A percentile compares a stretch with the other conserved stretches of the same genome.
These are phyloP conservation scores for Candida gigantensis DNA, from an alignment of 1,139 yeast species.

Conservation along the genomic window DNA sequence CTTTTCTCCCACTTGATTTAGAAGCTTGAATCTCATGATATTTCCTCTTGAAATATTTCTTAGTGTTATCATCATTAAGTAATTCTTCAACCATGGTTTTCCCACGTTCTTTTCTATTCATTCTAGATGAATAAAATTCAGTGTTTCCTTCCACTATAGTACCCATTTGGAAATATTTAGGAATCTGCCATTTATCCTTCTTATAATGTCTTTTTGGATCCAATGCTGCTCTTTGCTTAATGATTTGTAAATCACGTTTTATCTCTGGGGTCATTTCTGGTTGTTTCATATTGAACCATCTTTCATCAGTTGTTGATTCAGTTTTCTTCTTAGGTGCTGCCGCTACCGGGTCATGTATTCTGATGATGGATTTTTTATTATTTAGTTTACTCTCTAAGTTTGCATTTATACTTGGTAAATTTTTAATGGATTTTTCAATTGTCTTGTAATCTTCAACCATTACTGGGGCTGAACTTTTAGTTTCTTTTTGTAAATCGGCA, in stretches of 20 bases:
- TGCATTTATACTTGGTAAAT: slow-evolving; percentile 40
- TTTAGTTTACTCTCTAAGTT: slow-evolving; percentile 26
- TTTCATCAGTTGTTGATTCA: slow-evolving; percentile 45
- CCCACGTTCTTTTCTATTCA: slow-evolving; percentile 73
- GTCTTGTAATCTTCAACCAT: slow-evolving; percentile 24
- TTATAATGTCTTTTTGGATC: slow-evolving; percentile 96
- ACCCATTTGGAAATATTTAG: slow-evolving; percentile 86
- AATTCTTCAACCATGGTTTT: slow-evolving; percentile 80
- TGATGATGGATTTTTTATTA: slow-evolving; percentile 29
- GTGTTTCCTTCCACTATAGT: slow-evolving; percentile 81
- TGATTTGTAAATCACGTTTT: slow-evolving; percentile 74
- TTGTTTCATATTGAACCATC: slow-evolving; percentile 85
- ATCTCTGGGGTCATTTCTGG: slow-evolving; percentile 74
- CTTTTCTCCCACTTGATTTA: slow-evolving; percentile 76
- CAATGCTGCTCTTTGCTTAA: slow-evolving; percentile 84
- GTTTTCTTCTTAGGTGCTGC: slow-evolving; percentile 19
- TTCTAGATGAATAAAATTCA: slow-evolving; percentile 73
- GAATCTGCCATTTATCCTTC: slow-evolving; percentile 78
- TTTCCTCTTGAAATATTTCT: slow-evolving; percentile 80
- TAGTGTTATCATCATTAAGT: slow-evolving; percentile 68
- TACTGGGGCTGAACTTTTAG: slow-evolving; percentile 11
- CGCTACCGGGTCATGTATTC: slow-evolving; percentile 54
- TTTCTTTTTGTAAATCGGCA: slow-evolving; percentile 29
- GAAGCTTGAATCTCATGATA: slow-evolving; percentile 74
- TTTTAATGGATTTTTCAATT: slow-evolving; percentile 30